A percentile compares a stretch with the other conserved stretches of the same genome.
phyloP scores from a whole-genome alignment of 192 early-diverging fungal species.

The Podila horticola region DNA sequence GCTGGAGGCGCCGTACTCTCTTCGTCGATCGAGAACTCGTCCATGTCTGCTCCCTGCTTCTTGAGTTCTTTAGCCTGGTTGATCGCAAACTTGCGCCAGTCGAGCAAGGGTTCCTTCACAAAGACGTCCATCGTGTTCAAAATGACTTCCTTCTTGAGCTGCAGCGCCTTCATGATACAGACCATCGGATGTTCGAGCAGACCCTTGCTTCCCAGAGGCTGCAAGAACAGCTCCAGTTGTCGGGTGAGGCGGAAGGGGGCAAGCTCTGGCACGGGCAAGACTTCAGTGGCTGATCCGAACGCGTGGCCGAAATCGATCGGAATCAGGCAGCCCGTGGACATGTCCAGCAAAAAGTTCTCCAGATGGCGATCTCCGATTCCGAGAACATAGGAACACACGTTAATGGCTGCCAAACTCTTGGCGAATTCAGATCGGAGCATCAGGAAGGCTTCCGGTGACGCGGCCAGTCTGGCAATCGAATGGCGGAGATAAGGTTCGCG shows the following conservation, averaged over 20 bases:
- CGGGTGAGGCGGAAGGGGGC: constrained; percentile 80
- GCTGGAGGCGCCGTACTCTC: constrained; percentile 51
- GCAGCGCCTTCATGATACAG: constrained; percentile 69
- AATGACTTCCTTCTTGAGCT: constrained; percentile 67
- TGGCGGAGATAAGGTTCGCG: constrained; percentile 58
- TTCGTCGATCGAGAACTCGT: constrained; percentile 52
- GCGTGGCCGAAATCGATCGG: constrained; percentile 89
- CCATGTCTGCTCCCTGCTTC: constrained; percentile 48
- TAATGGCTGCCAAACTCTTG: constrained; percentile 74
- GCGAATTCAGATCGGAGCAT: constrained; percentile 74
- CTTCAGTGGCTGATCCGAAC: constrained; percentile 84
- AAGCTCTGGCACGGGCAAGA: constrained; percentile 79
- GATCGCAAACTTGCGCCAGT: constrained; percentile 79
- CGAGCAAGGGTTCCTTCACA: constrained; percentile 83
- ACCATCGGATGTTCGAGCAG: constrained; percentile 76
- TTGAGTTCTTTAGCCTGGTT: constrained; percentile 69
- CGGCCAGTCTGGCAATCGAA: constrained; percentile 67
- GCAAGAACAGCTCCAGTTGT: constrained; percentile 71
- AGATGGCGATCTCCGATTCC: constrained; percentile 86
- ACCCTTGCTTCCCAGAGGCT: constrained; percentile 74
- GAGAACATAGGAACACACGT: constrained; percentile 76
- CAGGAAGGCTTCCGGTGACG: constrained; percentile 79
- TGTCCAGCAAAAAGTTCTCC: constrained; percentile 81
- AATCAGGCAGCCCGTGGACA: constrained; percentile 72
- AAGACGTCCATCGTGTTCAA: constrained; percentile 84